Evolutionary conservation across 345 rosid genomes (phyloP), one percentile per base, ranked within the genome.

Genomic region (Clausena lansium): DNA sequence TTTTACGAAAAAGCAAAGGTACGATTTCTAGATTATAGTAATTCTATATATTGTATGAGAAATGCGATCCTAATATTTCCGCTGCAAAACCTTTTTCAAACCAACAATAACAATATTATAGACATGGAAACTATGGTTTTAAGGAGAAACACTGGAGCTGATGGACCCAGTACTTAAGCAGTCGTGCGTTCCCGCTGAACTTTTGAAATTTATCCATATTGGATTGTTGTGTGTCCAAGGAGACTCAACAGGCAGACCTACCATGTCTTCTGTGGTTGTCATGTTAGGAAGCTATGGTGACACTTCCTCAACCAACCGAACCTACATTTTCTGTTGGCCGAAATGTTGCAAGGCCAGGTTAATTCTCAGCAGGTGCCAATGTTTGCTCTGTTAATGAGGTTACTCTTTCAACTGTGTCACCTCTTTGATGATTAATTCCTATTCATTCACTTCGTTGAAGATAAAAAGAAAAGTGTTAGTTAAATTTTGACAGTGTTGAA

Each of bases 241-340:
- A 77, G 74, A 76, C 54, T 39, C 77, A 33, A 41, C 36, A 0
- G 70, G 72, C 19, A 57, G 70, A 14, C 77, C 74, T 24, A 76
- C 22, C 9, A 77, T 81, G 71, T 66, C 70, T 0, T 10, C 33
- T 6, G 60, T 66, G 45, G 73, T 73, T 45, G 74, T 47, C 3
- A 57, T 72, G 71, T 39, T 75, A 20, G 61, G 33, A 9, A 70
- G 28, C 9, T 82, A 80, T 2, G 24, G 30, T 74, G 1, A 67
- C 67, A 7, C 81, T 78, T 78, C 67, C 73, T 14, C 66, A 24
- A 25, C 84, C 84, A 70, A 45, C 79, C 0, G 52, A 70, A 33
- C 81, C 76, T 32, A 64, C 81, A 47, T 27, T 81, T 74, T 69
- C 79, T 6, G 64, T 73, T 24, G 72, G 72, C 33, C 50, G 73